Evolutionary conservation across 148 eudicot genomes (phyloP).

Genomic region (Polygonum maritimum): DNA sequence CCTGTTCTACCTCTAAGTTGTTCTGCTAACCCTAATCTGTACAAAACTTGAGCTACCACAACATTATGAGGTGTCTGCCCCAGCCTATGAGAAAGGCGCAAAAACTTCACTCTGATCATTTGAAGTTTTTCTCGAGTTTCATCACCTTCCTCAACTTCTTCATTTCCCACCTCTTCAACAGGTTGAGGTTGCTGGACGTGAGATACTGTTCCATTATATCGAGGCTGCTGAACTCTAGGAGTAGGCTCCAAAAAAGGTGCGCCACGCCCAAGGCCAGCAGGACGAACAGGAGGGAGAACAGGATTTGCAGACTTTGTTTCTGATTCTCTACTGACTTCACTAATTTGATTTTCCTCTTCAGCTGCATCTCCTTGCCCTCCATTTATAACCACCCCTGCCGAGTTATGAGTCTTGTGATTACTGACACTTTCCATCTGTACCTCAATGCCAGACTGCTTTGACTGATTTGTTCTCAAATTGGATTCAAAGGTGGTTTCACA

Average conservation of each 20-base stretch:
- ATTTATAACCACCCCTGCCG: slow-evolving; percentile 15
- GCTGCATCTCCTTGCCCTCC: slow-evolving; percentile 2
- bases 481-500: slow-evolving; percentile 16
- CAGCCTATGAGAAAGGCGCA: slow-evolving; percentile 90
- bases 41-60: slow-evolving; percentile 96
- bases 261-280: slow-evolving; percentile 83
- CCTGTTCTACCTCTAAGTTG: slow-evolving; percentile 90
- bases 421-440: slow-evolving; percentile 14
- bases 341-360: slow-evolving; percentile 29
- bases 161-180: slow-evolving; percentile 51
- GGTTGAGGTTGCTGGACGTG: slow-evolving; percentile 47
- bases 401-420: slow-evolving; percentile 13
- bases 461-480: slow-evolving; percentile 9
- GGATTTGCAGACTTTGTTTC: slow-evolving; percentile 30
- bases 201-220: slow-evolving; percentile 55
- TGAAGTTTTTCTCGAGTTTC: slow-evolving; percentile 96
- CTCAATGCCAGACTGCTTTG: slow-evolving; percentile 11
- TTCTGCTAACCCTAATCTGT: slow-evolving; percentile 89
- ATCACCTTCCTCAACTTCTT: slow-evolving; percentile 76
- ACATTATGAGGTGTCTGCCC: slow-evolving; percentile 99
- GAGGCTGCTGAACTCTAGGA: slow-evolving; percentile 55
- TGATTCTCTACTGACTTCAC: slow-evolving; percentile 22
- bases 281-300: slow-evolving; percentile 7
- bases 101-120: slow-evolving; percentile 91
- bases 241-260: slow-evolving; percentile 79